Base-by-base conservation (phyloP, 1,139 yeast species). In the Yamadazyma siamensis region DNA sequence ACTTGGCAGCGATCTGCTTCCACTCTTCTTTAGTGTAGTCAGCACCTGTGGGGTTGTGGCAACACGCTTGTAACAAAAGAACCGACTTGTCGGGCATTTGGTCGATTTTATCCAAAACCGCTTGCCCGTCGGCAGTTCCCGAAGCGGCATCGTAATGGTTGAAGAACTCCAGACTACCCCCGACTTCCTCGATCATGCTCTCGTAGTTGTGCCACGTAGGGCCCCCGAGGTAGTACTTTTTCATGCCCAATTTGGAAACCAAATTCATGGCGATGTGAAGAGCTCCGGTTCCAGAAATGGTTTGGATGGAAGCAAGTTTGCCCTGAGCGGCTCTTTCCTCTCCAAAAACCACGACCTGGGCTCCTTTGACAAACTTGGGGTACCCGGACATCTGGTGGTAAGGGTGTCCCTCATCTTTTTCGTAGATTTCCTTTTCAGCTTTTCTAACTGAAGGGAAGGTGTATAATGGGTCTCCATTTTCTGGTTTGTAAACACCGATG, bases 31-130 rank as follows among this genome's bases (percentile, higher is more conserved):
- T 59, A 9, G 85, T 71, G 39, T 94, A 94, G 55, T 89, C 97
- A 41, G 89, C 78, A 20, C 96, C 97, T 10, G 96, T 89, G 24
- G 97, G 97, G 61, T 89, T 89, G 66, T 89, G 97, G 50, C 96
- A 94, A 54, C 96, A 88, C 5, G 95, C 95, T 61, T 89, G 97
- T 39, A 89, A 70, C 34, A 89, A 63, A 33, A 67, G 61, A 9
- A 62, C 59, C 0, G 70, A 54, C 15, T 51, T 43, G 13, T 28
- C 35, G 3, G 62, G 58, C 12, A 68, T 70, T 1, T 41, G 18
- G 5, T 53, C 45, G 35, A 66, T 44, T 5, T 67, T 56, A 4
- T 37, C 34, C 23, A 52, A 34, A 13, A 59, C 44, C 9, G 56
- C 30, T 1, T 49, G 52, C 33, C 65, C 56, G 40, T 66, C 68